Base-by-base conservation (phyloP, 345 rosid genomes). In the Heritiera fomes region DNA sequence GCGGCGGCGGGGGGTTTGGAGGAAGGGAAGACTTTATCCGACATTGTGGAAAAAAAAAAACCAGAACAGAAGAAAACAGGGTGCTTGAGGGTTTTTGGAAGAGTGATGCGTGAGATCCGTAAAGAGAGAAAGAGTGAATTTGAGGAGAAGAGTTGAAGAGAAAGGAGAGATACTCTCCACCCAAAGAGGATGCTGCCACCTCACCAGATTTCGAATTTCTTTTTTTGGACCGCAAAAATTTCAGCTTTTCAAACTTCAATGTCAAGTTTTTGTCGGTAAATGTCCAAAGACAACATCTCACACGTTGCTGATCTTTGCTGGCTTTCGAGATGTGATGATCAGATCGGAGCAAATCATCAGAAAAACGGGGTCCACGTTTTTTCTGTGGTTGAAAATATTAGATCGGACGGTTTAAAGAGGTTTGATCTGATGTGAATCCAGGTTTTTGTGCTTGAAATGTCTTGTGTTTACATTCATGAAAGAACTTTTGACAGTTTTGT, bases 11-110 rank as follows among this genome's bases (percentile, higher is more conserved):
- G 11, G n/a, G 95, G 89, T 40, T 89, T 91, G 11, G 95, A 82
- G 46, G 98, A 75, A 62, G 98, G 95, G 83, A 91, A 89, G 75
- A 91, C 93, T 84, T 84, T 91, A 1, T 95, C 98, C 0, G 92
- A 63, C 94, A 89, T 89, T 5, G 23, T 75, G 0, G 20, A 6
- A 60, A 45, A 75, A 20, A 1, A 34, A 63, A 13, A 8, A 11
- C 8, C 12, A 28, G 9, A 13, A 43, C 7, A 30, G 1, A 32
- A 8, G n/a, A 28, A 17, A 13, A 43, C 7, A 12, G 1, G 34
- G 3, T 62, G 49, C 14, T 3, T 23, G 34, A 46, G 30, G 28
- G 12, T 7, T 49, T 34, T 20, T 23, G 23, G 12, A 18, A 17
- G 49, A 38, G 30, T 0, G 15, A 13, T 60, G 15, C 56, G 11